Percentiles rank a stretch among this genome's conserved stretches.
Conservation (phyloP, 495 filamentous ascomycete genomes). For the Penicillium flavigenum region DNA sequence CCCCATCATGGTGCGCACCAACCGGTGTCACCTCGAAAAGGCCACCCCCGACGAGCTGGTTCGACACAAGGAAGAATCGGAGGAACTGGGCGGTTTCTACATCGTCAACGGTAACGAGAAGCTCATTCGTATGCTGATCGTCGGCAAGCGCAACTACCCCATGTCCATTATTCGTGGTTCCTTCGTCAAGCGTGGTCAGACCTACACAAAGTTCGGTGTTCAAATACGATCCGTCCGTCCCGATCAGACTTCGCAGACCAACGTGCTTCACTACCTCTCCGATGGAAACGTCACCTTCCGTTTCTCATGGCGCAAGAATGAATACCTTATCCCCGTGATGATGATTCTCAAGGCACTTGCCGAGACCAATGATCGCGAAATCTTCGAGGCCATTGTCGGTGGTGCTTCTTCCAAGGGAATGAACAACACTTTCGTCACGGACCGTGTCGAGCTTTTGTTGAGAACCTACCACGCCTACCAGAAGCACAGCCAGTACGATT, state of each 20-base stretch:
- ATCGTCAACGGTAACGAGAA: constrained; percentile 73
- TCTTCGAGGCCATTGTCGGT: constrained; percentile 87
- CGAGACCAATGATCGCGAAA: constrained; percentile 94
- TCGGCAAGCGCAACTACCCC: constrained; percentile 86
- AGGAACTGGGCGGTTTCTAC: constrained; percentile 92
- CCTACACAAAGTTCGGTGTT: constrained; percentile 86
- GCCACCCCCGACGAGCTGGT: constrained; percentile 80
- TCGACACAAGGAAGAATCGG: constrained; percentile 82
- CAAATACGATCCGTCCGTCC: constrained; percentile 88
- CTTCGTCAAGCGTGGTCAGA: constrained; percentile 77
- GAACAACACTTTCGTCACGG: constrained; percentile 88
- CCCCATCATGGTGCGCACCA: constrained; percentile 93
- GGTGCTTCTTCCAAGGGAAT: constrained; percentile 67
- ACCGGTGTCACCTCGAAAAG: constrained; percentile 84
- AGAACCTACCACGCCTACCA: constrained; percentile 90
- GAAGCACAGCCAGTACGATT: constrained; percentile 73
- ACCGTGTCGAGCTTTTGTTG: constrained; percentile 87
- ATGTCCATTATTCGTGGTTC: constrained; percentile 90
- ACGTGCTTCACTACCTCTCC: constrained; percentile 90
- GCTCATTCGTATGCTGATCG: constrained; percentile 86
- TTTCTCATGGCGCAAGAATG: constrained; percentile 97
- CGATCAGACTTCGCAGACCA: constrained; percentile 96
- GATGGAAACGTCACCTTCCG: constrained; percentile 96
- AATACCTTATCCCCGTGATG: constrained; percentile 89
- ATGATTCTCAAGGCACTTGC: constrained; percentile 95